Conservation (phyloP, 2,329 filamentous ascomycete species). For the Cordyceps farinosa region DNA sequence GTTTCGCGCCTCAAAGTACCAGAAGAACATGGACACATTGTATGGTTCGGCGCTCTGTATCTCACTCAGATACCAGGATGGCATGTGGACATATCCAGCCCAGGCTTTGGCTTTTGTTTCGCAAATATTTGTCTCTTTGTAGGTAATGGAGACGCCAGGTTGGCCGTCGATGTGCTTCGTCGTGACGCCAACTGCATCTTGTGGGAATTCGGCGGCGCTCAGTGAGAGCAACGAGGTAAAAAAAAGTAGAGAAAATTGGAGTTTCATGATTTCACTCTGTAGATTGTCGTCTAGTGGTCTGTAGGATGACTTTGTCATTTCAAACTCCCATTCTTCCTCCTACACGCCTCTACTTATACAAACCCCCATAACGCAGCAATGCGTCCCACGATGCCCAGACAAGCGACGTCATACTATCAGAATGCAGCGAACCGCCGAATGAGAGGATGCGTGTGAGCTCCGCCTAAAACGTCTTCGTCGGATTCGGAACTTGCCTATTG, state of each 20-base stretch:
- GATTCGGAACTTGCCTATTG: not conserved
- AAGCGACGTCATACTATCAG: not conserved
- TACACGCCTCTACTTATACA: conserved; percentile 3
- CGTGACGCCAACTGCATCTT: not conserved
- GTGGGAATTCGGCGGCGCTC: not conserved
- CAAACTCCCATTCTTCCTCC: not conserved
- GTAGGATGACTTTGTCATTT: not conserved
- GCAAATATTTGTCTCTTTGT: conserved; percentile 13
- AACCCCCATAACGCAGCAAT: not conserved
- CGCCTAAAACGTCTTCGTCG: not conserved
- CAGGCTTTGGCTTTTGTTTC: conserved; percentile 12
- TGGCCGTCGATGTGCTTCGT: conserved; percentile 3
- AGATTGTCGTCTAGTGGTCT: too few relatives aligned
- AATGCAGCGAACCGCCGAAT: conserved; percentile 1
- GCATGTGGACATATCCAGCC: conserved; percentile 16
- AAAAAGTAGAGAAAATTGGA: not conserved
- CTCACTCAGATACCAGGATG: conserved; percentile 9
- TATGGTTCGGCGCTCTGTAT: conserved; percentile 10
- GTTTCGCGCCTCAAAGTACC: conserved; percentile 40
- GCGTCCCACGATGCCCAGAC: not conserved
- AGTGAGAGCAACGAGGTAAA: not conserved
- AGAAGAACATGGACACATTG: conserved; percentile 38
- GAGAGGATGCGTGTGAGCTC: not conserved
- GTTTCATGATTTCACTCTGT: not conserved
- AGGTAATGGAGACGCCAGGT: conserved; percentile 7